Percentiles rank a stretch among this genome's conserved stretches.
These are phyloP conservation scores for Solidago caesia DNA, from an alignment of 129 eudicot genomes.

Conservation along the genomic window DNA sequence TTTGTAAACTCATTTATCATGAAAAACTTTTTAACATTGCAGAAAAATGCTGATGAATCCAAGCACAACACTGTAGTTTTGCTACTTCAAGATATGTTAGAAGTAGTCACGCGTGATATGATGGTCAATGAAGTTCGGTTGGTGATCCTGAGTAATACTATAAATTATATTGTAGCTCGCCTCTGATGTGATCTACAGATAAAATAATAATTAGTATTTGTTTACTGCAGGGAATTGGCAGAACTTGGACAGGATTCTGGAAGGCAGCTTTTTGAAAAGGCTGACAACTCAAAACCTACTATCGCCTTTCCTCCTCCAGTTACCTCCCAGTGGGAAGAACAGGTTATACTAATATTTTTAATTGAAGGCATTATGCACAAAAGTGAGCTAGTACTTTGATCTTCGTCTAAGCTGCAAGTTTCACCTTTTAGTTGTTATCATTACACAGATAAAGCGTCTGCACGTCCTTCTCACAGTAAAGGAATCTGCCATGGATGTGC, in stretches of 20 bases:
- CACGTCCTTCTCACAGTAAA: constrained; percentile 29
- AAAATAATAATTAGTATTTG: constrained; percentile 1
- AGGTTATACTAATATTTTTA: constrained; percentile 1
- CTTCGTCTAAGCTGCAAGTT: neutral
- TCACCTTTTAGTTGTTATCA: constrained; percentile 10
- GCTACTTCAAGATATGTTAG: constrained; percentile 15
- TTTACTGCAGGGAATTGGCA: constrained; percentile 53
- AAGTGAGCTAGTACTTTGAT: neutral
- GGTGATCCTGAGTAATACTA: constrained; percentile 19
- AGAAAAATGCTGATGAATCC: constrained; percentile 12
- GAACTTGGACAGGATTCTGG: constrained; percentile 73
- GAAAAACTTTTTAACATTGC: neutral
- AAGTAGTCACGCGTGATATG: constrained; percentile 12
- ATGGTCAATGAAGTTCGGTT: constrained; percentile 49
- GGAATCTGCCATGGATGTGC: constrained; percentile 36
- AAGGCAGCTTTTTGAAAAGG: constrained; percentile 62
- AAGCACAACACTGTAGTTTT: constrained; percentile 10
- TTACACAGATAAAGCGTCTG: constrained; percentile 29
- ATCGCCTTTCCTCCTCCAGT: constrained; percentile 25
- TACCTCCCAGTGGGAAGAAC: constrained; percentile 17
- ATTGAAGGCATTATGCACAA: neutral
- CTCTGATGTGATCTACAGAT: neutral
- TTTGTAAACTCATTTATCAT: neutral
- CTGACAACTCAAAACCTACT: constrained; percentile 36
- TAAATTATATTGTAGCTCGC: neutral